These are phyloP conservation scores for Psilocybe cyanescens DNA, from an alignment of 768 basidiomycete species.

Conservation along the genomic window DNA sequence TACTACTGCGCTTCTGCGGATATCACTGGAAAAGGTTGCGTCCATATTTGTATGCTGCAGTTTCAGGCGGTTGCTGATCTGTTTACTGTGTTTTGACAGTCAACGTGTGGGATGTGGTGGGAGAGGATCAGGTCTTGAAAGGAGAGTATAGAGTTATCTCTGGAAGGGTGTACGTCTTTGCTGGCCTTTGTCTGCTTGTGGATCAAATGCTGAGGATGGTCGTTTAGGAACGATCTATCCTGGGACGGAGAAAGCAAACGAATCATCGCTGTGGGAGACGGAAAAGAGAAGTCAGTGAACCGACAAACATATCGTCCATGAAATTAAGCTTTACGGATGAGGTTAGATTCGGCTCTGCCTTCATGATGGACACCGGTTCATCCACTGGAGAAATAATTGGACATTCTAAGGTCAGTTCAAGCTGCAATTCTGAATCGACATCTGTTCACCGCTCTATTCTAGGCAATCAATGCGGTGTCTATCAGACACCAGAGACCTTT, in stretches of 20 bases:
- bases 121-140: conserved; percentile 82
- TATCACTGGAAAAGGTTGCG: conserved; percentile 71
- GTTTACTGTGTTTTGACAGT: conserved; percentile 43
- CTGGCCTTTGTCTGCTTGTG: background rate
- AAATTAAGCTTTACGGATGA: background rate
- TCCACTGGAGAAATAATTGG: conserved; percentile 89
- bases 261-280: conserved; percentile 94
- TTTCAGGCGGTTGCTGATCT: background rate
- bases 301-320: background rate
- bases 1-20: conserved; percentile 96
- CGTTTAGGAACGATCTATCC: conserved; percentile 81
- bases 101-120: conserved; percentile 91
- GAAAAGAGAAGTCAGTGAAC: conserved; percentile 74
- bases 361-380: conserved; percentile 82
- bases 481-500: conserved; percentile 90
- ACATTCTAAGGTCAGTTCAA: conserved; percentile 74
- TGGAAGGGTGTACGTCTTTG: conserved; percentile 65
- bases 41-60: background rate
- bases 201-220: background rate
- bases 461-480: conserved; percentile 88
- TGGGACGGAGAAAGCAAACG: conserved; percentile 98
- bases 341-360: conserved; percentile 77
- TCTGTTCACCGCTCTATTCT: background rate
- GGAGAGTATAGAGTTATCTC: conserved; percentile 78
- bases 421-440: background rate